These are phyloP conservation scores for Aureobasidium sp. DNA, from an alignment of 2,329 filamentous ascomycete species.

Conservation along the genomic window DNA sequence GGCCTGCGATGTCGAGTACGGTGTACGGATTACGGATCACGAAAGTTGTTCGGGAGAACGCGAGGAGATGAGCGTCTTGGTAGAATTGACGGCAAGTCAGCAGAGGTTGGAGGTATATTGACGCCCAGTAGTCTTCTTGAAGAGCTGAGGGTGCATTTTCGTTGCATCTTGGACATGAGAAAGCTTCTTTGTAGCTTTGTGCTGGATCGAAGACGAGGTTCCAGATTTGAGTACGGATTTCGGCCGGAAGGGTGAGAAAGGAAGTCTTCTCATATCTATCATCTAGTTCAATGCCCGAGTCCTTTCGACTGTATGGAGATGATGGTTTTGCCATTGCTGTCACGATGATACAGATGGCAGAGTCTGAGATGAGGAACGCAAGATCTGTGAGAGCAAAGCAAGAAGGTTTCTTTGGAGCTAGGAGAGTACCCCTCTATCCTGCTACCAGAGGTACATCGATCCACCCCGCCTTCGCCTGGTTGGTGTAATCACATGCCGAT, in stretches of 20 bases:
- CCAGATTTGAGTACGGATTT: constrained; percentile 15
- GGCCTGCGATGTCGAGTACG: constrained; percentile 23
- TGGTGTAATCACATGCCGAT: neutral
- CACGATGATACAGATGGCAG: neutral
- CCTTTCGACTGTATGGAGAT: neutral
- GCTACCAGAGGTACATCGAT: neutral
- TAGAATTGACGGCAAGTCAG: constrained; percentile 34
- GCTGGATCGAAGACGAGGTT: constrained; percentile 11
- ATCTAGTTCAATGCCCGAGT: constrained; percentile 15
- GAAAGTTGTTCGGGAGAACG: constrained; percentile 32
- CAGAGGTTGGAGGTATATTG: constrained; percentile 27
- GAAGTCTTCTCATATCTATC: constrained; percentile 9
- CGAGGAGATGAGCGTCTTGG: constrained; percentile 30
- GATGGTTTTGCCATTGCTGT: neutral
- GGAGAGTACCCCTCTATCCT: neutral
- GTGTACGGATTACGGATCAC: constrained; percentile 29
- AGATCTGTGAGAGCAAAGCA: neutral
- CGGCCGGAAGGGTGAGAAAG: constrained; percentile 16
- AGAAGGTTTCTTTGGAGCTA: neutral
- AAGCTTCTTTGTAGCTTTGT: constrained; percentile 1
- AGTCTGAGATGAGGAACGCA: too few species aligned
- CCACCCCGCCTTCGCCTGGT: neutral
- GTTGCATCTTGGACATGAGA: neutral
- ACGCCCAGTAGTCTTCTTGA: constrained; percentile 26
- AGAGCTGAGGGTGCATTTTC: constrained; percentile 8